phyloP scores from a whole-genome alignment of 1,139 yeast species.

The Saccharomyces hybrid region DNA sequence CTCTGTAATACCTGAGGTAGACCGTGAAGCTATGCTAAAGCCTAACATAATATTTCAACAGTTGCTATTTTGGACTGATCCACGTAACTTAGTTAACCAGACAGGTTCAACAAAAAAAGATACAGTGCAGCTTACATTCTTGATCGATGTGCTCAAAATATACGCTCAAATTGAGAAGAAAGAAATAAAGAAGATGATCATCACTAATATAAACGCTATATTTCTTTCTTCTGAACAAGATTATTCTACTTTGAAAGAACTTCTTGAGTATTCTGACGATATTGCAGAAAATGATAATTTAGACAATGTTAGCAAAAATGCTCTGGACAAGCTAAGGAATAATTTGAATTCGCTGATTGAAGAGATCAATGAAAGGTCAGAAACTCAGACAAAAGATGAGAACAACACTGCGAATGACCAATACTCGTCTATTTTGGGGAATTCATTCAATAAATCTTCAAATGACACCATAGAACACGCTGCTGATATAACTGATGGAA shows the following conservation, averaged over 20 bases:
- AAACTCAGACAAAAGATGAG: conserved; percentile 13
- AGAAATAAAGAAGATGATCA: conserved; percentile 48
- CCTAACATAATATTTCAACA: conserved; percentile 68
- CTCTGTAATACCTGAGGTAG: conserved; percentile 32
- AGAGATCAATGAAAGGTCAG: conserved; percentile 16
- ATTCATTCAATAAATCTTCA: conserved; percentile 10
- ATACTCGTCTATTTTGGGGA: conserved; percentile 28
- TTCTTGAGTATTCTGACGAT: conserved; percentile 27
- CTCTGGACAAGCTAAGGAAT: conserved; percentile 40
- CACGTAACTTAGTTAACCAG: conserved; percentile 54
- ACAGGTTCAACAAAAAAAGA: conserved; percentile 38
- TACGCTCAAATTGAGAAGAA: conserved; percentile 44
- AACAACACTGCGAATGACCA: conserved; percentile 18
- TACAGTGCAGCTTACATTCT: conserved; percentile 51
- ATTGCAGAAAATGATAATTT: conserved; percentile 24
- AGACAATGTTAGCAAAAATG: conserved; percentile 42
- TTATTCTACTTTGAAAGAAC: conserved; percentile 21
- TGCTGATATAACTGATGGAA: conserved; percentile 9
- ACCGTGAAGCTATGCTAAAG: conserved; percentile 36
- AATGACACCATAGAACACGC: conserved; percentile 14
- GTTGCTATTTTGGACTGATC: conserved; percentile 81
- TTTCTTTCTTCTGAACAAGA: conserved; percentile 34
- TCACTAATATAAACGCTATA: conserved; percentile 48
- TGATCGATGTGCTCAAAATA: conserved; percentile 47
- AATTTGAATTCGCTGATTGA: conserved; percentile 18